These are phyloP conservation scores for Vachellia collinsii DNA, from an alignment of 306 rosid species.

Conservation along the genomic window DNA sequence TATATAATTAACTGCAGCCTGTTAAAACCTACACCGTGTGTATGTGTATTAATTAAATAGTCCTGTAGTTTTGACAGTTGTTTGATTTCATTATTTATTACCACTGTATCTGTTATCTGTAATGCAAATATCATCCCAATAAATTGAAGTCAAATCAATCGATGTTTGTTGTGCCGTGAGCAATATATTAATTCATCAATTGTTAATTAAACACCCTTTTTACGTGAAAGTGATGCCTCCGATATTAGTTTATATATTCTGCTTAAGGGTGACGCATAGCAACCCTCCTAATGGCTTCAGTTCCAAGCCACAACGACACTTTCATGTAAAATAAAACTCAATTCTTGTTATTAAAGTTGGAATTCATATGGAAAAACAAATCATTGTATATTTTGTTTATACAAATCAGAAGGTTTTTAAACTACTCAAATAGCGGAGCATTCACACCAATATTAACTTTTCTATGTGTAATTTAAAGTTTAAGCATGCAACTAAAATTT, in stretches of 20 bases:
- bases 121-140: neutral
- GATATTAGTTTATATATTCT: neutral
- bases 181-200: neutral
- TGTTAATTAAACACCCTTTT: conserved; percentile 28
- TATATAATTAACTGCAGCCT: neutral
- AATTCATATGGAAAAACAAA: neutral
- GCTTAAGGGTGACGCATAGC: neutral
- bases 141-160: neutral
- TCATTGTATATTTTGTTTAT: neutral
- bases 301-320: conserved; percentile 15
- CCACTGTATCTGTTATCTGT: neutral
- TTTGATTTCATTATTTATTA: neutral
- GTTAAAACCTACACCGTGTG: too few relatives aligned
- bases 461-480: neutral
- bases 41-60: neutral
- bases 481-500: neutral
- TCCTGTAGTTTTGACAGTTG: conserved; percentile 6
- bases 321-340: conserved; percentile 9
- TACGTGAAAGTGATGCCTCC: conserved; percentile 6
- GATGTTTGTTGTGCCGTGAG: neutral
- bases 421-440: too few relatives aligned
- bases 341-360: neutral
- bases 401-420: neutral
- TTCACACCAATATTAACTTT: neutral
- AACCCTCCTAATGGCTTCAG: conserved; percentile 19